phyloP scores from a whole-genome alignment of 1,284 basidiomycete species.

The Trichosporon sp. region DNA sequence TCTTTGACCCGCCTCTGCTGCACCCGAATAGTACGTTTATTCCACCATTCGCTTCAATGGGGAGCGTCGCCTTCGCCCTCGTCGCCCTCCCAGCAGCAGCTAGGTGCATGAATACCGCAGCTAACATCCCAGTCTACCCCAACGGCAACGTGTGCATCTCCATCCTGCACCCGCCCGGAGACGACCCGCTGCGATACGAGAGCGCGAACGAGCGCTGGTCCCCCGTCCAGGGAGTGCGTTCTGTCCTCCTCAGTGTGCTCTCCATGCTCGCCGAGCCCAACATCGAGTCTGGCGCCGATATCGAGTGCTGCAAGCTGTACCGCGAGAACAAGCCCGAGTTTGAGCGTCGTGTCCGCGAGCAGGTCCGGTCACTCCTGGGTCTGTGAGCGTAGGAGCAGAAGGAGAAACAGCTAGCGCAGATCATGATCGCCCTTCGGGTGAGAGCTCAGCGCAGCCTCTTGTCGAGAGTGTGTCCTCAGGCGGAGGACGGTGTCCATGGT shows the following conservation, averaged over 20 bases:
- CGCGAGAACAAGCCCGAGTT: constrained; percentile 72
- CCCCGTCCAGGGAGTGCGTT: constrained; percentile 84
- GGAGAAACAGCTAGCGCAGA: no score
- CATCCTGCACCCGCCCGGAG: constrained; percentile 95
- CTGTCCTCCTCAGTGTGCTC: constrained; percentile 91
- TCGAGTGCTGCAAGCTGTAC: constrained; percentile 95
- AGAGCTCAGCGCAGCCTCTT: no score
- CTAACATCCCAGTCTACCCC: constrained; percentile 66
- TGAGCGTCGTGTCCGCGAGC: constrained; percentile 59
- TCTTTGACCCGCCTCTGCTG: constrained; percentile 92
- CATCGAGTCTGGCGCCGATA: constrained; percentile 95
- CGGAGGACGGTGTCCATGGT: background rate
- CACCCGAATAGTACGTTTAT: constrained; percentile 86
- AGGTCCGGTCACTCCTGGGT: constrained; percentile 59
- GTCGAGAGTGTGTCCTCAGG: background rate
- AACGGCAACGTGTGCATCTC: constrained; percentile 98
- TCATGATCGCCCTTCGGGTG: no score
- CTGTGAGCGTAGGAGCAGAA: constrained; percentile 37
- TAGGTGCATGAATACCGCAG: constrained; percentile 22
- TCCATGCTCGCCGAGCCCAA: constrained; percentile 99
- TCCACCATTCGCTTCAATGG: no score
- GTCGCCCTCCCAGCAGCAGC: no score
- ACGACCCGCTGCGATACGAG: constrained; percentile 74
- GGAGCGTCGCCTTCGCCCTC: no score
- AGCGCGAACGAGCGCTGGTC: constrained; percentile 96